phyloP scores from a whole-genome alignment of 371 early-diverging fungal species.

The Choanephora cucurbitarum region DNA sequence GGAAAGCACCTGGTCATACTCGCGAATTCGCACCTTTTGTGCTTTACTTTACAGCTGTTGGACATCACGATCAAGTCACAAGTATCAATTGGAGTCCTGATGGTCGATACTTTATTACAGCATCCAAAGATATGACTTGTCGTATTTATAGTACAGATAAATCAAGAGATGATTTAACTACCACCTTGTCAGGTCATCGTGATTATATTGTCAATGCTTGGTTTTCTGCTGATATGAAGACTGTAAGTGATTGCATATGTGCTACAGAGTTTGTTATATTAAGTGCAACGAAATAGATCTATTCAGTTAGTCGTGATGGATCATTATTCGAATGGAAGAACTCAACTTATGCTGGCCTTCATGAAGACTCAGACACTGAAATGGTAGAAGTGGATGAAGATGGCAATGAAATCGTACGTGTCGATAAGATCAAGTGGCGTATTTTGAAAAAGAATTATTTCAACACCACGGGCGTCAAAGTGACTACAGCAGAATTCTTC shows the following conservation, averaged over 20 bases:
- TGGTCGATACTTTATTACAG: constrained; percentile 75
- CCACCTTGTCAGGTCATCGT: constrained; percentile 85
- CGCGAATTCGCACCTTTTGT: constrained; percentile 93
- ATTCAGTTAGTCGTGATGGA: constrained; percentile 89
- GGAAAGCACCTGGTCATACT: constrained; percentile 91
- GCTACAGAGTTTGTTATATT: too few species aligned
- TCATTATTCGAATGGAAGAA: constrained; percentile 85
- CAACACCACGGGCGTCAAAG: constrained; percentile 70
- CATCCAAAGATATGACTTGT: constrained; percentile 91
- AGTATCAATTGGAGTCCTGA: constrained; percentile 86
- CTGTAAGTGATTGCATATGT: too few species aligned
- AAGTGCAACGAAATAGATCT: too few species aligned
- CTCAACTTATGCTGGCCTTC: constrained; percentile 37
- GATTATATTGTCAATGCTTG: constrained; percentile 89
- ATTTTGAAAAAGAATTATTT: constrained; percentile 70
- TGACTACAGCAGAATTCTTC: constrained; percentile 84
- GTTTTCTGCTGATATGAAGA: constrained; percentile 80
- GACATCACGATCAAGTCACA: constrained; percentile 91
- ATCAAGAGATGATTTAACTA: constrained; percentile 66
- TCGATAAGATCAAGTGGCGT: constrained; percentile 62
- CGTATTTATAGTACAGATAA: constrained; percentile 74
- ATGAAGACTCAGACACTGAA: constrained; percentile 42
- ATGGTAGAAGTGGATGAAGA: constrained; percentile 61
- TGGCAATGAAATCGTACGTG: constrained; percentile 39
- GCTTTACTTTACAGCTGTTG: constrained; percentile 72